Conservation (phyloP, 306 rosid species). For the Vigna nakashimae region DNA sequence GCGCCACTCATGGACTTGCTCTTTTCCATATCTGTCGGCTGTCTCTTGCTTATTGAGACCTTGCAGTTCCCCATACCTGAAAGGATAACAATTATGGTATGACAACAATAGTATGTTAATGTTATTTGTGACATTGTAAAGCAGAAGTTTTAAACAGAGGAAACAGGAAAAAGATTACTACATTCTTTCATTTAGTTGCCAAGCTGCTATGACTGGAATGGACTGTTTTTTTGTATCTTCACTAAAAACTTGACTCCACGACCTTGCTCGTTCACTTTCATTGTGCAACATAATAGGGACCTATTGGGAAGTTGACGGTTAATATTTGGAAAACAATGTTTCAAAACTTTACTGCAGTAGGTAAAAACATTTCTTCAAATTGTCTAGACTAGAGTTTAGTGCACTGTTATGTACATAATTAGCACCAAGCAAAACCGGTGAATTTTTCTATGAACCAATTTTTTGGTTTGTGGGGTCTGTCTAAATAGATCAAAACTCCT, state of each 20-base stretch:
- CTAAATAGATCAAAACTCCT: slow-evolving; percentile 14
- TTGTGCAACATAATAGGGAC: slow-evolving; percentile 85
- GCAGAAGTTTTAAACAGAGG: slow-evolving; percentile 32
- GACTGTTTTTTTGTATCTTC: slow-evolving; percentile 94
- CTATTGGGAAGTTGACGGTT: slow-evolving; percentile 53
- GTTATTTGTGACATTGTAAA: slow-evolving; percentile 25
- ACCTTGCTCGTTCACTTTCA: slow-evolving; percentile 86
- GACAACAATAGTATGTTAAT: not conserved
- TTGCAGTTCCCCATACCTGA: slow-evolving; percentile 97
- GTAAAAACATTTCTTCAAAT: slow-evolving; percentile 25
- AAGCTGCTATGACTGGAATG: slow-evolving; percentile 85
- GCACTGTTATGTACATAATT: slow-evolving; percentile 6
- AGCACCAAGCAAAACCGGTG: slow-evolving; percentile 9
- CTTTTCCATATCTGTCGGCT: slow-evolving; percentile 94
- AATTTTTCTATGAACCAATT: slow-evolving; percentile 20
- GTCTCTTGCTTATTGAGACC: slow-evolving; percentile 99
- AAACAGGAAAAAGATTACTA: slow-evolving; percentile 46
- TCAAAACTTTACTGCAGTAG: slow-evolving; percentile 20
- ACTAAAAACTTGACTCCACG: slow-evolving; percentile 88
- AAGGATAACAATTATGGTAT: slow-evolving; percentile 37
- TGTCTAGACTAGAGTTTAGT: slow-evolving; percentile 21
- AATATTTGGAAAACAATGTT: slow-evolving; percentile 39
- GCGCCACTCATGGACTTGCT: slow-evolving; percentile 98
- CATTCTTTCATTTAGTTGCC: slow-evolving; percentile 99
- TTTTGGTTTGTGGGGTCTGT: not conserved